Conservation (phyloP, 306 rosid genomes). For the Cicer pinnatifidum region DNA sequence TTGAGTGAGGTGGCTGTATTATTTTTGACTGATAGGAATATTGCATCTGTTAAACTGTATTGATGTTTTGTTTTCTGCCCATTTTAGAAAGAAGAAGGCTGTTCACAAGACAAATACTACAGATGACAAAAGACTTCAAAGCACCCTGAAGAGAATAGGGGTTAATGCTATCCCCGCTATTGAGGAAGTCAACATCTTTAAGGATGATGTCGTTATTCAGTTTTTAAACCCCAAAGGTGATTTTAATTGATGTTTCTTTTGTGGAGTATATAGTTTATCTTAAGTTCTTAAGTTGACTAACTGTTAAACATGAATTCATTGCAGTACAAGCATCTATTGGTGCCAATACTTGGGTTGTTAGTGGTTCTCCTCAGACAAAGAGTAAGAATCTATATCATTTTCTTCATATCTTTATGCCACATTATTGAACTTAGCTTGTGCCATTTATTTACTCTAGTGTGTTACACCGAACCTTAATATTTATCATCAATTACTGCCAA, state of each 20-base stretch:
- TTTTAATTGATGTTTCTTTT: background rate
- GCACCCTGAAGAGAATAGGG: conserved; percentile 93
- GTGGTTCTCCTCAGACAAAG: conserved; percentile 91
- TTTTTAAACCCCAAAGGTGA: conserved; percentile 82
- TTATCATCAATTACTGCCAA: background rate
- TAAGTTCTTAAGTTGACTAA: background rate
- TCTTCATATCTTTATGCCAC: background rate
- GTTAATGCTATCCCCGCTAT: conserved; percentile 91
- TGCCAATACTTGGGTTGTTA: conserved; percentile 98
- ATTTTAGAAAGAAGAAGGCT: conserved; percentile 88
- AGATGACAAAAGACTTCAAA: conserved; percentile 90
- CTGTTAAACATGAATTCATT: conserved; percentile 6
- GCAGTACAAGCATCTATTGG: conserved; percentile 95
- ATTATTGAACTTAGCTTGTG: background rate
- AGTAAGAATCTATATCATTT: conserved; percentile 49
- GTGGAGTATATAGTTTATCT: background rate
- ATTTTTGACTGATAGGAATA: background rate
- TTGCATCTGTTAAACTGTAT: background rate
- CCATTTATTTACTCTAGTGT: background rate
- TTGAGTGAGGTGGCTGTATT: background rate
- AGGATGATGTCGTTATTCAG: conserved; percentile 91
- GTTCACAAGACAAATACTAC: conserved; percentile 93
- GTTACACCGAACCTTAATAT: background rate
- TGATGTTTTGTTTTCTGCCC: background rate
- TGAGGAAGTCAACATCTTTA: conserved; percentile 89